Base-by-base conservation (phyloP, 495 filamentous ascomycete species). In the Neurospora africana region DNA sequence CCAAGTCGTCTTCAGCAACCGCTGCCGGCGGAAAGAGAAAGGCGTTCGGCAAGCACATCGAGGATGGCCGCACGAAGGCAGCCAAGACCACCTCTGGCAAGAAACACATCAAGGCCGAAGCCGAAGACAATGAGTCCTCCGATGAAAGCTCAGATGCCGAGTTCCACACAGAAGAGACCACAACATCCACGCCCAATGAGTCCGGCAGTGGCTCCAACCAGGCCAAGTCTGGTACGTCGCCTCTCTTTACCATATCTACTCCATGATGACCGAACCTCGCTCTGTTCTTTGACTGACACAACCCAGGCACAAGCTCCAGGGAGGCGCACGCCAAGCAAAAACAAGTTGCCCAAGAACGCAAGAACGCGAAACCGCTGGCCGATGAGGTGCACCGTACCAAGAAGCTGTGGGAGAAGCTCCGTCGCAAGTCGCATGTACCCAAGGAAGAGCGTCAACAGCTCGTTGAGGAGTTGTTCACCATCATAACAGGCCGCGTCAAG, bases 251-350 rank as follows among this genome's bases (percentile, higher is more conserved):
- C 41, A 17, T 41, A 70, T 43, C 17, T 61, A n/a, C 11, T 21
- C 10, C 15, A 38, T 27, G 43, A 36, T n/a, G 3, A n/a, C n/a
- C n/a, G 43, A 65, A 71, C 70, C 72, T 9, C 69, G 15, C 36
- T 37, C 21, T 36, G n/a, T 19, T 21, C 33, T 41, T 68, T 8
- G 17, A 82, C 77, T 44, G 78, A 82, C 76, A 84, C 80, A 36
- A 33, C 53, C 6, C 70, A 79, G 78, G 67, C 33, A 70, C 74
- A 69, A 78, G 30, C 36, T 97, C 95, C 4, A 89, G 89, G 76
- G 95, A 98, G 84, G 88, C 93, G 19, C 95, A 98, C 79, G 88
- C 89, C 33, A 97, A 97, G 81, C 96, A 99, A 81, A 97, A 93
- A 77, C 91, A 90, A 70, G 86, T 97, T 40, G 89, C 88, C 44